Evolutionary conservation across 352 stramenopile species (phyloP), one percentile per base, ranked within the genome.

Genomic region (Phytophthora megakarya): DNA sequence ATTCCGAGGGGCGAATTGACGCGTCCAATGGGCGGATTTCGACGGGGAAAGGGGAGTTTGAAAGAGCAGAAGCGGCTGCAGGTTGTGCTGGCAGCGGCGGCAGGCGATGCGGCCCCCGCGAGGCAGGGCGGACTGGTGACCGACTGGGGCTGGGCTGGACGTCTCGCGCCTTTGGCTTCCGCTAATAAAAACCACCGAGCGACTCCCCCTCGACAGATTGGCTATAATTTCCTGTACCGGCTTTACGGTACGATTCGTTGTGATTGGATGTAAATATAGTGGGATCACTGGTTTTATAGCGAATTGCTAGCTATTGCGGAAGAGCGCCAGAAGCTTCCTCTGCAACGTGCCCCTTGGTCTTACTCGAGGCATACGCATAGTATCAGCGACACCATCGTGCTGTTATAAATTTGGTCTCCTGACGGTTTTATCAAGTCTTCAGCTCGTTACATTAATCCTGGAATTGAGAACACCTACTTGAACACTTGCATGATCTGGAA

Each of bases 111-210:
- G 37, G 54, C 60, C 58, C 50, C 44, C 64, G 61, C 61, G 26
- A 22, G 46, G 58, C 59, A 51, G 52, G 37, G 47, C 19, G 43
- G 45, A 53, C 57, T 19, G 57, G 38, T 25, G 38, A 59, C 25
- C 50, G 33, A 33, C 54, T 67, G 28, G 45, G 30, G 33, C 33
- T 40, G n/a, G 35, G 51, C 37, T 63, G 37, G 64, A 67, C 58
- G 63, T 61, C 56, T 67, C 49, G 61, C 50, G 64, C 57, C 64
- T 63, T 37, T 46, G 51, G 54, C 54, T 70, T 65, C 54, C 62
- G 54, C 53, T 62, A 62, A 71, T 74, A 74, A n/a, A n/a, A n/a
- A 70, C 61, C 53, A 74, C 61, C 61, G 32, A 42, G 61, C 40
- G 37, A 40, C 23, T 43, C 57, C 49, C 46, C 58, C 58, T 58